phyloP scores from a whole-genome alignment of 2,329 filamentous ascomycete genomes.

The Fonsecaea multimorphosa region DNA sequence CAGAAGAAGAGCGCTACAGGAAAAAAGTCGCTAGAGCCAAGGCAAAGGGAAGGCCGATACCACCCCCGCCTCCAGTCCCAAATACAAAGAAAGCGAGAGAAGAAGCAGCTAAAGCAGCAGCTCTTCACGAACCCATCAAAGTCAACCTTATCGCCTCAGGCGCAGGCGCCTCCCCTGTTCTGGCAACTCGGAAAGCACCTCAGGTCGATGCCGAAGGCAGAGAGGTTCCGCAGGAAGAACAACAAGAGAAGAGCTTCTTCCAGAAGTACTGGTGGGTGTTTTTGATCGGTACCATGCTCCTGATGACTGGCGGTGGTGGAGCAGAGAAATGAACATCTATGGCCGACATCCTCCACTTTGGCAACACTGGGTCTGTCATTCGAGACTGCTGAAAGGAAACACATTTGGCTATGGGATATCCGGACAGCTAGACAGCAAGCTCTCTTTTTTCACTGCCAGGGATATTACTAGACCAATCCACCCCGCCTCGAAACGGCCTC shows the following conservation, averaged over 20 bases:
- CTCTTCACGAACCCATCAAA: conserved; percentile 35
- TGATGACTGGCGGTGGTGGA: conserved; percentile 51
- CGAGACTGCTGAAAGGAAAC: not conserved
- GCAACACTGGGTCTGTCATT: not conserved
- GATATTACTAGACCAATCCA: not conserved
- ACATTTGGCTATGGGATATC: not conserved
- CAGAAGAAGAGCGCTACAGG: conserved; percentile 33
- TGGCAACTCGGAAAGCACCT: conserved; percentile 50
- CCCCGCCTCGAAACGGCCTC: not conserved
- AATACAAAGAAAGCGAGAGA: conserved; percentile 37
- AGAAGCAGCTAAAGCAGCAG: conserved; percentile 31
- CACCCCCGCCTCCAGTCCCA: conserved; percentile 31
- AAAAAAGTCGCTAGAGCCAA: conserved; percentile 38
- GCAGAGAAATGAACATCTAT: conserved; percentile 29
- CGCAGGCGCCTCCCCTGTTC: conserved; percentile 46
- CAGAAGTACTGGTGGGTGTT: conserved; percentile 59
- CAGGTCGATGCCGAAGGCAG: conserved; percentile 47
- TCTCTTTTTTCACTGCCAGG: not conserved
- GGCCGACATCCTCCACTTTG: not conserved
- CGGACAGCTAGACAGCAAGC: not conserved
- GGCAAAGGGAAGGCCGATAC: conserved; percentile 37
- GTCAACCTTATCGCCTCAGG: conserved; percentile 46
- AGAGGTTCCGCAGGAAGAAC: conserved; percentile 42
- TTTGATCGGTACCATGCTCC: conserved; percentile 49
- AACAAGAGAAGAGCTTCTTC: conserved; percentile 53